phyloP scores from a whole-genome alignment of 495 filamentous ascomycete genomes.

The Baudoinia panamericana region DNA sequence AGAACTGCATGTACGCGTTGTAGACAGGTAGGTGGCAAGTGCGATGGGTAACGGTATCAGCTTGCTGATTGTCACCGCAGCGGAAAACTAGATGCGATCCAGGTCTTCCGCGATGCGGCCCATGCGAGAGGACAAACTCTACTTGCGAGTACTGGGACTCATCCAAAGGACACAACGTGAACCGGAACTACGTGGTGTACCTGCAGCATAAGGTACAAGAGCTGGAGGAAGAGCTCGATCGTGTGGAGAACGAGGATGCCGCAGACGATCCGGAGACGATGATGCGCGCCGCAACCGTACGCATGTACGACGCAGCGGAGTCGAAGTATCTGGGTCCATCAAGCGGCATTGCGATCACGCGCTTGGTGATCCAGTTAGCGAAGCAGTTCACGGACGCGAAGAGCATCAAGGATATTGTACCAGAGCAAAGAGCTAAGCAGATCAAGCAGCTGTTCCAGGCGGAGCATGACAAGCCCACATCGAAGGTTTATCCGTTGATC shows the following conservation, averaged over 20 bases:
- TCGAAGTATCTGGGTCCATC: slow-evolving; percentile 80
- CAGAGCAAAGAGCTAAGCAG: slow-evolving; percentile 47
- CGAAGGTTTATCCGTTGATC: slow-evolving; percentile 63
- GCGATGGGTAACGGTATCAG: background rate
- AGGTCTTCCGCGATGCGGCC: slow-evolving; percentile 75
- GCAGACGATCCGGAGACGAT: slow-evolving; percentile 60
- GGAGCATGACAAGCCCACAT: slow-evolving; percentile 48
- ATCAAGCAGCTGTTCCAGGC: slow-evolving; percentile 44
- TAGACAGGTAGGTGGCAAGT: slow-evolving; percentile 10
- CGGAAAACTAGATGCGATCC: slow-evolving; percentile 91
- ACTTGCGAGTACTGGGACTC: slow-evolving; percentile 90
- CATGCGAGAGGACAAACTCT: slow-evolving; percentile 80
- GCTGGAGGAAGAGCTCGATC: slow-evolving; percentile 60
- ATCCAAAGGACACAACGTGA: slow-evolving; percentile 59
- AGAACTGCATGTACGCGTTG: slow-evolving; percentile 18
- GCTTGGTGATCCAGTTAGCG: slow-evolving; percentile 86
- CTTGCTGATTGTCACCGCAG: slow-evolving; percentile 33
- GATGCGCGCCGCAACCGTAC: slow-evolving; percentile 70
- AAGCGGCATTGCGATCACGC: slow-evolving; percentile 86
- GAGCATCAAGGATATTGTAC: slow-evolving; percentile 77
- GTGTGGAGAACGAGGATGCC: slow-evolving; percentile 49
- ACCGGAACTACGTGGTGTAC: slow-evolving; percentile 74
- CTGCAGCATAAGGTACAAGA: slow-evolving; percentile 68
- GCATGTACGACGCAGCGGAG: slow-evolving; percentile 67
- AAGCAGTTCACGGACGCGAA: slow-evolving; percentile 75